Evolutionary conservation across 495 filamentous ascomycete genomes (phyloP).

Genomic region (Xylaria acuta): DNA sequence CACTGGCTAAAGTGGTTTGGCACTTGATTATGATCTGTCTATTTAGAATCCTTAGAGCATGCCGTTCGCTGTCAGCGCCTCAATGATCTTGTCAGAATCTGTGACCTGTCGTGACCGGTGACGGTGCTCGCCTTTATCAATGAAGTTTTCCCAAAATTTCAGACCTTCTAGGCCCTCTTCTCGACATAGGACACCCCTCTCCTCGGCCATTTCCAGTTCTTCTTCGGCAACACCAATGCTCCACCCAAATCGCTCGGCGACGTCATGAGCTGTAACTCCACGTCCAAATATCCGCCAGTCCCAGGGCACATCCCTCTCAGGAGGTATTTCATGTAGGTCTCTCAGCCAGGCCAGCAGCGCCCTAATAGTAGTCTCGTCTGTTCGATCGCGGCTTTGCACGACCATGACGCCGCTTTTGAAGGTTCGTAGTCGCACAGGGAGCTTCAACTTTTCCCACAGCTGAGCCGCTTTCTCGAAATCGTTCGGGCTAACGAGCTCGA

Average conservation of each 20-base stretch:
- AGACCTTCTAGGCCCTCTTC: slow-evolving; percentile 85
- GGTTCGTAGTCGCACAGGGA: slow-evolving; percentile 83
- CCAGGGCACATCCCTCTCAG: slow-evolving; percentile 70
- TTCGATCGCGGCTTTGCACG: slow-evolving; percentile 86
- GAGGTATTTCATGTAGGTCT: slow-evolving; percentile 70
- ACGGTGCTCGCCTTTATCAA: slow-evolving; percentile 49
- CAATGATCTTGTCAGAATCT: slow-evolving; percentile 37
- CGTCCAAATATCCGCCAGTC: slow-evolving; percentile 78
- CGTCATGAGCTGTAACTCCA: slow-evolving; percentile 88
- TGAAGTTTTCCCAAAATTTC: slow-evolving; percentile 80
- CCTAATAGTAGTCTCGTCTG: slow-evolving; percentile 86
- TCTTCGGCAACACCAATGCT: slow-evolving; percentile 97
- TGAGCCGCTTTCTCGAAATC: slow-evolving; percentile 91
- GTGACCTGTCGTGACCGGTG: slow-evolving; percentile 28
- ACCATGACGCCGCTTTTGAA: slow-evolving; percentile 94
- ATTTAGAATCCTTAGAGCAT: slow-evolving; percentile 44
- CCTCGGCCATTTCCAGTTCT: slow-evolving; percentile 96
- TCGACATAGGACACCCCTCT: slow-evolving; percentile 80
- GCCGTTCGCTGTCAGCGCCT: slow-evolving; percentile 43
- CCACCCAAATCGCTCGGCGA: slow-evolving; percentile 92
- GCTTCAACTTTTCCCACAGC: slow-evolving; percentile 84
- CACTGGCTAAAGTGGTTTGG: not conserved
- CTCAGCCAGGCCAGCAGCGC: slow-evolving; percentile 77
- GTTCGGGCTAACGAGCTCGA: slow-evolving; percentile 89
- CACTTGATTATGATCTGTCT: not conserved